Conservation (phyloP, 768 basidiomycete genomes). For the Pleurotus tuber-regium region DNA sequence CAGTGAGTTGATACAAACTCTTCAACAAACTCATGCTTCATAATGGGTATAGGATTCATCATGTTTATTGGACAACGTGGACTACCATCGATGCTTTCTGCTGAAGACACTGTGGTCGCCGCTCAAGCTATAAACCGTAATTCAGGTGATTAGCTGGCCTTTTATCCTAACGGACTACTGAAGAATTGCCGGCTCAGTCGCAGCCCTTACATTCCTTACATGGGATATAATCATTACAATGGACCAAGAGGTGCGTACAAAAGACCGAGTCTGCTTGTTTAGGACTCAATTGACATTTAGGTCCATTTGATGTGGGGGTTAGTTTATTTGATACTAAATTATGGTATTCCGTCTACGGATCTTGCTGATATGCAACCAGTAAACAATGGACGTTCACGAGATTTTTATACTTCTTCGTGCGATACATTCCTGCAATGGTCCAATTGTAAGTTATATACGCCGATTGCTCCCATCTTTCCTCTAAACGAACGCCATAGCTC, state of each 20-base stretch:
- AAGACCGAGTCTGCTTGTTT: too few species aligned
- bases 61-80: too few species aligned
- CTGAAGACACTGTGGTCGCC: too few species aligned
- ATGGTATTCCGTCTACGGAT: not conserved
- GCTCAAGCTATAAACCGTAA: too few species aligned
- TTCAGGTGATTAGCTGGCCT: too few species aligned
- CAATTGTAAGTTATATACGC: conserved; percentile 30
- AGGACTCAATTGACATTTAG: not conserved
- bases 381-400: conserved; percentile 32
- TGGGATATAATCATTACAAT: conserved; percentile 5
- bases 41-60: too few species aligned
- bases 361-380: not conserved
- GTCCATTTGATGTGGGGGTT: conserved; percentile 8
- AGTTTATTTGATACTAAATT: not conserved
- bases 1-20: too few species aligned
- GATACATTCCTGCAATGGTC: conserved; percentile 34
- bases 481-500: conserved; percentile 21
- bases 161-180: too few species aligned
- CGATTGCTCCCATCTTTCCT: too few species aligned
- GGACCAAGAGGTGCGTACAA: conserved; percentile 1
- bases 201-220: conserved; percentile 3
- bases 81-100: too few species aligned
- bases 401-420: conserved; percentile 32
- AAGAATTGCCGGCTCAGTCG: too few species aligned
- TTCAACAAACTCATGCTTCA: too few species aligned